phyloP scores from a whole-genome alignment of 2,329 filamentous ascomycete species.

The Hymenoscyphus fructigenus region DNA sequence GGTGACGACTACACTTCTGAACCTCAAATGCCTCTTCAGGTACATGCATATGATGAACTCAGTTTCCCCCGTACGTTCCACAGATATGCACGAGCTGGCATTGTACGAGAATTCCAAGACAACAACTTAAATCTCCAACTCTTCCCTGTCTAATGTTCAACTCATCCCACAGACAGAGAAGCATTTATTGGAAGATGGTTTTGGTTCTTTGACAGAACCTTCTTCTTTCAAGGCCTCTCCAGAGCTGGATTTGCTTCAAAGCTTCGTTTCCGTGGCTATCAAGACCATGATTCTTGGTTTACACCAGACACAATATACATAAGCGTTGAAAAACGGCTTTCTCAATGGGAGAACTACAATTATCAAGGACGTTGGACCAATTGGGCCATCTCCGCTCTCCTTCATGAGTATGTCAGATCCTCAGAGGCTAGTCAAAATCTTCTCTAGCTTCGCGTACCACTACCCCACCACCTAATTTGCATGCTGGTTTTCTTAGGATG shows the following conservation, averaged over 20 bases:
- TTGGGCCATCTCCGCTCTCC: not conserved
- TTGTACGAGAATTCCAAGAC: not conserved
- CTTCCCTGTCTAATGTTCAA: not conserved
- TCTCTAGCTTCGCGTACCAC: not conserved
- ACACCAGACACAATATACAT: not conserved
- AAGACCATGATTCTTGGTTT: not conserved
- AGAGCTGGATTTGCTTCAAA: not conserved
- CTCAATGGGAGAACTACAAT: not conserved
- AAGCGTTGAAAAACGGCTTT: not conserved
- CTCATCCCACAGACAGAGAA: not conserved
- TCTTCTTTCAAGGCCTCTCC: not conserved
- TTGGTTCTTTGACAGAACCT: not conserved
- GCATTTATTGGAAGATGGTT: not conserved
- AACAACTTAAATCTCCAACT: too few relatives aligned
- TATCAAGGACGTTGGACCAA: not conserved
- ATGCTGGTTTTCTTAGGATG: not conserved
- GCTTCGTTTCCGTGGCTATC: too few relatives aligned
- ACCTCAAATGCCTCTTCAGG: too few relatives aligned
- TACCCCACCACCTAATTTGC: not conserved
- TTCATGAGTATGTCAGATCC: not conserved
- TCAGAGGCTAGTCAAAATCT: not conserved
- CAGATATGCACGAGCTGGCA: not conserved
- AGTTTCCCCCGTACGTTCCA: not conserved
- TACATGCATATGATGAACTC: too few relatives aligned
- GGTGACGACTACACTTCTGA: too few relatives aligned